Percentiles rank a stretch among this genome's conserved stretches.
These are phyloP conservation scores for Clonostachys byssicola DNA, from an alignment of 2,329 filamentous ascomycete genomes.

Conservation along the genomic window DNA sequence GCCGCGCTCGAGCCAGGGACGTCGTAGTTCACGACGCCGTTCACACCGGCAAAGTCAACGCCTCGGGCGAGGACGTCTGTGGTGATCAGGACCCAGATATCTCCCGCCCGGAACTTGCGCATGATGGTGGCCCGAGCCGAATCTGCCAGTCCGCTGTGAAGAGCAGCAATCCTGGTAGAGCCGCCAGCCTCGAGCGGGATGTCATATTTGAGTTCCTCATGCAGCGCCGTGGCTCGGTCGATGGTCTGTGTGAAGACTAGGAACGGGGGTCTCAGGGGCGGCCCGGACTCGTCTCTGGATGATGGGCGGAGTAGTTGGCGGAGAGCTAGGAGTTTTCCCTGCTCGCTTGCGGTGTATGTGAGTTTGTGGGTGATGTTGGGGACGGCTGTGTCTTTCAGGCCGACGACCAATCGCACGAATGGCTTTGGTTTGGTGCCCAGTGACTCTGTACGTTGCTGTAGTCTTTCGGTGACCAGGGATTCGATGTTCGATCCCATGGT, in stretches of 20 bases:
- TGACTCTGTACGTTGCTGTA: slow-evolving; percentile 46
- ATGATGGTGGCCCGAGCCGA: slow-evolving; percentile 74
- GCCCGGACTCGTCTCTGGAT: slow-evolving; percentile 47
- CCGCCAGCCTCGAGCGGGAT: slow-evolving; percentile 87
- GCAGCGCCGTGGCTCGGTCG: slow-evolving; percentile 78
- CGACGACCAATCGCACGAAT: slow-evolving; percentile 85
- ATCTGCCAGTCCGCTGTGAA: slow-evolving; percentile 84
- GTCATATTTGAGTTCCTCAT: slow-evolving; percentile 89
- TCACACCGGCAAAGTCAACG: slow-evolving; percentile 91
- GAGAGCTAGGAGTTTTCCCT: slow-evolving; percentile 87
- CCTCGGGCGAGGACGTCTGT: slow-evolving; percentile 90
- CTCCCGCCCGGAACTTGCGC: slow-evolving; percentile 83
- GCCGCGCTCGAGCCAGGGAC: slow-evolving; percentile 85
- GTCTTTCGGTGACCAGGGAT: slow-evolving; percentile 65
- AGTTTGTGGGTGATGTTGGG: slow-evolving; percentile 89
- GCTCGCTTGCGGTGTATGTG: slow-evolving; percentile 86
- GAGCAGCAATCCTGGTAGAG: slow-evolving; percentile 76
- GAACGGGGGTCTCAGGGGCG: slow-evolving; percentile 77
- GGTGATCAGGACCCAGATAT: slow-evolving; percentile 95
- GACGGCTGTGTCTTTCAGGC: slow-evolving; percentile 91
- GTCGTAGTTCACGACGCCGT: slow-evolving; percentile 96
- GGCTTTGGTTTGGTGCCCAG: slow-evolving; percentile 35
- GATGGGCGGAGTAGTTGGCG: slow-evolving; percentile 83
- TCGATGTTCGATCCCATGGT: slow-evolving; percentile 96
- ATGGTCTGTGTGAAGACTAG: slow-evolving; percentile 97